Conservation (phyloP, 1,284 basidiomycete species). For the Ustilago vetiveriae region DNA sequence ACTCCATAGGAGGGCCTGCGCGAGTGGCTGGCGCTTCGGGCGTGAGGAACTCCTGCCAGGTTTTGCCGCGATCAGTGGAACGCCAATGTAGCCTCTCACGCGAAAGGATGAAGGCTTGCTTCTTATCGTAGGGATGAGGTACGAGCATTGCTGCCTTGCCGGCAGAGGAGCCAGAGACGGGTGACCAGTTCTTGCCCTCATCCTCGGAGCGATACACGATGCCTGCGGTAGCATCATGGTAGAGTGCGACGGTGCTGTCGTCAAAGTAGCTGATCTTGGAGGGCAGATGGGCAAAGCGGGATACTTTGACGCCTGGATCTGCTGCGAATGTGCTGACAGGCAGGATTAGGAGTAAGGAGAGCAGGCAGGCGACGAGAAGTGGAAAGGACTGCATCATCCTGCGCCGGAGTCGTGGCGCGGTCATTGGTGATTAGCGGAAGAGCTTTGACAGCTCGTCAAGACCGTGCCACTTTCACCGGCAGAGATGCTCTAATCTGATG, state of each 20-base stretch:
- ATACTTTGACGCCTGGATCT: conserved; percentile 68
- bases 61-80: conserved; percentile 57
- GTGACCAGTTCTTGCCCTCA: conserved; percentile 85
- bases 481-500: too few relatives aligned
- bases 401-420: background rate
- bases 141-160: conserved; percentile 79
- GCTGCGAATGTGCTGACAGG: conserved; percentile 5
- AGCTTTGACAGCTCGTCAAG: too few relatives aligned
- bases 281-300: conserved; percentile 75
- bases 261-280: conserved; percentile 90
- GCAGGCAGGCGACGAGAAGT: background rate
- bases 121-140: conserved; percentile 84
- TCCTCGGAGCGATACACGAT: conserved; percentile 83
- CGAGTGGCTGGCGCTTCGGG: conserved; percentile 54
- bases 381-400: conserved; percentile 3
- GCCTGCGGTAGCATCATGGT: conserved; percentile 79
- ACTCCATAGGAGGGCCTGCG: conserved; percentile 57
- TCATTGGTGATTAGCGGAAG: too few relatives aligned
- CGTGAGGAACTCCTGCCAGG: conserved; percentile 62
- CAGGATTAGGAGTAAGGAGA: conserved; percentile 3
- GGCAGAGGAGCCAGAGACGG: conserved; percentile 74
- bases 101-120: conserved; percentile 61
- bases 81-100: conserved; percentile 59
- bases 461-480: too few relatives aligned
- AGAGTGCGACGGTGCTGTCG: conserved; percentile 83